Conservation (phyloP, 805 yeast genomes). For the Nakazawaea wickerhamii region DNA sequence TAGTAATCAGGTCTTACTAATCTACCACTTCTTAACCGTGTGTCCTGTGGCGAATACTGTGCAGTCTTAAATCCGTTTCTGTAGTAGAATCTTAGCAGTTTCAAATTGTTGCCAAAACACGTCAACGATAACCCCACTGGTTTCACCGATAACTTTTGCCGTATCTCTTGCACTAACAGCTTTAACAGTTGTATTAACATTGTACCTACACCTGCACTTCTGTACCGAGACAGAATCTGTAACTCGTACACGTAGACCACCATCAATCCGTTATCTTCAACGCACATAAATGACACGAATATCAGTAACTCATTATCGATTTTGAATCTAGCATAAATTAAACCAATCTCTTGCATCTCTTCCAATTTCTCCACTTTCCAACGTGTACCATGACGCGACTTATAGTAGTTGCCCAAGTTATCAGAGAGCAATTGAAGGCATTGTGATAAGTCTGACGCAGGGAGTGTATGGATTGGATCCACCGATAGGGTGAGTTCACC, state of each 20-base stretch:
- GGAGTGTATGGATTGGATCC: background rate
- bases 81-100: conserved; percentile 39
- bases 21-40: conserved; percentile 33
- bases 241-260: conserved; percentile 54
- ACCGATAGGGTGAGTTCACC: background rate
- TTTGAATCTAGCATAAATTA: conserved; percentile 35
- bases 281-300: conserved; percentile 43
- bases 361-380: conserved; percentile 37
- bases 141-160: conserved; percentile 10
- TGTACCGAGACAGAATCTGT: conserved; percentile 35
- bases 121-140: conserved; percentile 37
- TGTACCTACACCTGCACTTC: conserved; percentile 34
- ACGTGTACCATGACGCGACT: conserved; percentile 26
- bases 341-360: conserved; percentile 44
- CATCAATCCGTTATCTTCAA: conserved; percentile 31
- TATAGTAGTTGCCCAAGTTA: conserved; percentile 23
- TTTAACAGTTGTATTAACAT: conserved; percentile 33
- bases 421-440: conserved; percentile 21
- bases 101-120: conserved; percentile 41
- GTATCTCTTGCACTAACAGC: conserved; percentile 19
- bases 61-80: conserved; percentile 33
- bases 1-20: conserved; percentile 39
- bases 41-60: conserved; percentile 40
- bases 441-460: background rate
- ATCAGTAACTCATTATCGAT: conserved; percentile 24